These are phyloP conservation scores for Paramecium octaurelia DNA, from an alignment of 73 alveolate genomes.

Conservation along the genomic window DNA sequence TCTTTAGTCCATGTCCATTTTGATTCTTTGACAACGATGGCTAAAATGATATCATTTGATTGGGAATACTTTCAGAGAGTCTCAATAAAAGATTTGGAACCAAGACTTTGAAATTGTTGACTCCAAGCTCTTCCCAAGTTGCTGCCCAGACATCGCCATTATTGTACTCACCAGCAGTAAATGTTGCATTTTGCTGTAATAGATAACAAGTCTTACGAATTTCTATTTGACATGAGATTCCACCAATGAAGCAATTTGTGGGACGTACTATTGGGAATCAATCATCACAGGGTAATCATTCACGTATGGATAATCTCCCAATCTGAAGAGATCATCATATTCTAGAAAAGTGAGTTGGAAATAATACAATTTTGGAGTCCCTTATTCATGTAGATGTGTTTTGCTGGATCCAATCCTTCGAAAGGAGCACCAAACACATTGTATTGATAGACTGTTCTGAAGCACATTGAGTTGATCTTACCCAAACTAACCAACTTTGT, in stretches of 20 bases:
- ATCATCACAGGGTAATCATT: background rate
- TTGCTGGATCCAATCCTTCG: conserved; percentile 47
- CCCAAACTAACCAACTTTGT: conserved; percentile 22
- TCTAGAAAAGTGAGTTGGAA: background rate
- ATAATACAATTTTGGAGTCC: background rate
- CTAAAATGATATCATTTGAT: background rate
- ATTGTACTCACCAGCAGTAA: background rate
- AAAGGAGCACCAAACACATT: conserved; percentile 9
- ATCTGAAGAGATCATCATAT: conserved; percentile 40
- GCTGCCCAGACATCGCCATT: conserved; percentile 9
- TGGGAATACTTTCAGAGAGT: background rate
- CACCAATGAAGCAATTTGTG: background rate
- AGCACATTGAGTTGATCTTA: background rate
- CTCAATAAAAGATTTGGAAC: background rate
- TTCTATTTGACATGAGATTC: background rate
- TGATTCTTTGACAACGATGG: conserved; percentile 19
- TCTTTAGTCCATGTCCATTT: conserved; percentile 47
- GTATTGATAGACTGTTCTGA: background rate
- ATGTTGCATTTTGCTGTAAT: background rate
- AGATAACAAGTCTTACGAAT: background rate
- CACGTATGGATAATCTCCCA: conserved; percentile 42
- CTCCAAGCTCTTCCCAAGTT: conserved; percentile 1
- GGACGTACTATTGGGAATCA: background rate
- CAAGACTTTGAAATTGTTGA: background rate
- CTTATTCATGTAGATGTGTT: conserved; percentile 49